A percentile compares a stretch with the other conserved stretches of the same genome.
These are phyloP conservation scores for Candida labiduridarum DNA, from an alignment of 1,139 yeast species.

Conservation along the genomic window DNA sequence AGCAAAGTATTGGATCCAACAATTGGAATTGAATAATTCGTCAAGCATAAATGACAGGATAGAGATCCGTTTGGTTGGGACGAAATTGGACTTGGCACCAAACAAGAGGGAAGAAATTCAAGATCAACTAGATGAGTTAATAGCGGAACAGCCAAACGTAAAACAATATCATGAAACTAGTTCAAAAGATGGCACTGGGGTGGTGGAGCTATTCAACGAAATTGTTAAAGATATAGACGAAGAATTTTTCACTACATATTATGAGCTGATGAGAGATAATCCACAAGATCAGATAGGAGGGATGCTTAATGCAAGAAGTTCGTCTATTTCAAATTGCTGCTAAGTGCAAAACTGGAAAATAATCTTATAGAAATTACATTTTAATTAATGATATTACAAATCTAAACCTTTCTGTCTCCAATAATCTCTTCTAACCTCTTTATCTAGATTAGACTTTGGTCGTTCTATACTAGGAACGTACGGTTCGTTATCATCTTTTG, in stretches of 20 bases:
- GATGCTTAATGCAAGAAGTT: slow-evolving; percentile 14
- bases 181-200: slow-evolving; percentile 50
- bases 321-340: slow-evolving; percentile 14
- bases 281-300: slow-evolving; percentile 15
- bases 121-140: slow-evolving; percentile 15
- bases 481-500: slow-evolving; percentile 16
- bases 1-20: slow-evolving; percentile 50
- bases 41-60: slow-evolving; percentile 19
- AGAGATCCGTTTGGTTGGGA: slow-evolving; percentile 36
- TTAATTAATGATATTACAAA: slow-evolving; percentile 13
- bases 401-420: slow-evolving; percentile 51
- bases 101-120: slow-evolving; percentile 3
- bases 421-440: slow-evolving; percentile 40
- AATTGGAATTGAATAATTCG: slow-evolving; percentile 33
- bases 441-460: slow-evolving; percentile 29
- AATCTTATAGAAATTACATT: neutral
- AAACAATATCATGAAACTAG: slow-evolving; percentile 38
- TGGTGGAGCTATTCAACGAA: slow-evolving; percentile 42
- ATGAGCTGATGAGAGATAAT: slow-evolving; percentile 11
- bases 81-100: slow-evolving; percentile 28
- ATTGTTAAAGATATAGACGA: slow-evolving; percentile 49
- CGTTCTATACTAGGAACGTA: slow-evolving; percentile 14
- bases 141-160: slow-evolving; percentile 7
- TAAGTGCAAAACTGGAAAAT: slow-evolving; percentile 1
- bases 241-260: slow-evolving; percentile 23